Evolutionary conservation across 805 yeast genomes (phyloP).

Genomic region (Wickerhamiella australiensis): DNA sequence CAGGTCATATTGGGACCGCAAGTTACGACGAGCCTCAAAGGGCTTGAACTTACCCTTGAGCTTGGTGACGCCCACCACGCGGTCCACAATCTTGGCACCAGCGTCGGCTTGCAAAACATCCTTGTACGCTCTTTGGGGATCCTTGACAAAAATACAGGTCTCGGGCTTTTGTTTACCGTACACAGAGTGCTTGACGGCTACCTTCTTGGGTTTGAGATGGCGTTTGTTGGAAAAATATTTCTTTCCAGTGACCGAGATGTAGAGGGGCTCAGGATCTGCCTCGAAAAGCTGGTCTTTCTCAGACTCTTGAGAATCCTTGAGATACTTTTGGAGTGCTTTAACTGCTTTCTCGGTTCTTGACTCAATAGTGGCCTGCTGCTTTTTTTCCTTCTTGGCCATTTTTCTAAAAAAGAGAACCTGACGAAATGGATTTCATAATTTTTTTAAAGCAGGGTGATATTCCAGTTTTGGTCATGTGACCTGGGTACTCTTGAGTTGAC

Average conservation of each 20-base stretch:
- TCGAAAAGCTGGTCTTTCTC: constrained; percentile 40
- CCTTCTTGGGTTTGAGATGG: constrained; percentile 33
- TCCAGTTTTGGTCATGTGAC: neutral
- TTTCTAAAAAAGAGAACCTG: neutral
- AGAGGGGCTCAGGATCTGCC: constrained; percentile 43
- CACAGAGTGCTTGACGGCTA: constrained; percentile 36
- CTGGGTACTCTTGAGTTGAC: no score
- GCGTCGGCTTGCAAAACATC: constrained; percentile 26
- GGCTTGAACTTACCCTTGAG: constrained; percentile 71
- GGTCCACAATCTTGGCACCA: constrained; percentile 22
- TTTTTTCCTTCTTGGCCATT: constrained; percentile 2
- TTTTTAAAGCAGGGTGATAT: neutral
- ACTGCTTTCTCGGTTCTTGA: constrained; percentile 14
- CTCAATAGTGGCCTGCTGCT: constrained; percentile 5
- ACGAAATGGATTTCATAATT: neutral
- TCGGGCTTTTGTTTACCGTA: constrained; percentile 35
- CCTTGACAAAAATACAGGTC: constrained; percentile 60
- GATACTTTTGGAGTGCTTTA: constrained; percentile 52
- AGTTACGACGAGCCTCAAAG: constrained; percentile 76
- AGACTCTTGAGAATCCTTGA: constrained; percentile 29
- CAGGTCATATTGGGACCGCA: constrained; percentile 54
- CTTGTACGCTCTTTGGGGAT: constrained; percentile 38
- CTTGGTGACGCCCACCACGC: constrained; percentile 59
- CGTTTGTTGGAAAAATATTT: constrained; percentile 50
- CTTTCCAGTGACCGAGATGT: constrained; percentile 52